Evolutionary conservation across 495 filamentous ascomycete genomes (phyloP).

Genomic region (Apiosordaria backusii): DNA sequence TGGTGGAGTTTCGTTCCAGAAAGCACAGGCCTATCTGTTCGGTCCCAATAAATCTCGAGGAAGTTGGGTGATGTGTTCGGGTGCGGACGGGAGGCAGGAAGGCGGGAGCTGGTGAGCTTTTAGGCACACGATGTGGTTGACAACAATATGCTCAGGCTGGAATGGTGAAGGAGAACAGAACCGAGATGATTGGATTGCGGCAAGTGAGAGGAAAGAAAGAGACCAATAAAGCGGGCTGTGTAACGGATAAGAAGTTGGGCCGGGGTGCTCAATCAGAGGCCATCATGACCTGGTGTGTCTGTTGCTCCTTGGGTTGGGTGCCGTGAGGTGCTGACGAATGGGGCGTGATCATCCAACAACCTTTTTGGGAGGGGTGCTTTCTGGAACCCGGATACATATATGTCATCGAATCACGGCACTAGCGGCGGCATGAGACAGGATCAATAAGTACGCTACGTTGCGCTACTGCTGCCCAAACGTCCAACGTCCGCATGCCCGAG

Average conservation of each 20-base stretch:
- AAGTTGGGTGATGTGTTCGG: neutral
- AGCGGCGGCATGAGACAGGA: neutral
- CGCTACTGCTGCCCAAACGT: neutral
- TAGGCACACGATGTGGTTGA: neutral
- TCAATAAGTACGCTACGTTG: neutral
- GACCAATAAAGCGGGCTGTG: slow-evolving; percentile 2
- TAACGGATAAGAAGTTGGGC: neutral
- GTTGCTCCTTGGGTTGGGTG: neutral
- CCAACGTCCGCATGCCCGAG: neutral
- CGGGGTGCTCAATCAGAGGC: slow-evolving; percentile 1
- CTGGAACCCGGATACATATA: neutral
- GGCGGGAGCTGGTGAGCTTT: neutral
- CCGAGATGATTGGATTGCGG: no score
- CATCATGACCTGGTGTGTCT: neutral
- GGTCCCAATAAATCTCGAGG: neutral
- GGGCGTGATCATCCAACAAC: slow-evolving; percentile 1
- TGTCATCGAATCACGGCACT: slow-evolving; percentile 4
- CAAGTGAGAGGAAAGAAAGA: neutral
- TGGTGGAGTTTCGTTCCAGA: neutral
- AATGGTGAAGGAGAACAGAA: neutral
- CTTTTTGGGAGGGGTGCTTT: neutral
- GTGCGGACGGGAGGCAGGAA: neutral
- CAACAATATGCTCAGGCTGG: neutral
- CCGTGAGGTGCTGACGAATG: slow-evolving; percentile 6
- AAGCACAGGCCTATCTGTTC: neutral